These are phyloP conservation scores for Crithidia sp. DNA, from an alignment of 208 protist species.

Conservation along the genomic window DNA sequence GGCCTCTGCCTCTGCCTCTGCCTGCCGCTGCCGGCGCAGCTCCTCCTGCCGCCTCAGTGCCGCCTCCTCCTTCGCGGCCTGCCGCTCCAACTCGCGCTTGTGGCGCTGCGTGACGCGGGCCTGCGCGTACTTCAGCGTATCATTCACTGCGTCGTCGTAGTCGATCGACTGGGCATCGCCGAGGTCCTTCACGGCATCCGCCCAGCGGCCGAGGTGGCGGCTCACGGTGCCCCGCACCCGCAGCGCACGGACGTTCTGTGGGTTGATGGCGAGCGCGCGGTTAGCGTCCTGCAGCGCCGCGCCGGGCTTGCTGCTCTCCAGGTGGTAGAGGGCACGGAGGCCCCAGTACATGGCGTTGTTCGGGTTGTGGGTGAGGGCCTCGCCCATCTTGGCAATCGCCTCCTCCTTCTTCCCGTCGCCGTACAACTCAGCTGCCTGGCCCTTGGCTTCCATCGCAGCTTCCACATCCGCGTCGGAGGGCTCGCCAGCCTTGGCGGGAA, in stretches of 20 bases:
- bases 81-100: slow-evolving; percentile 34
- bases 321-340: slow-evolving; percentile 60
- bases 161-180: slow-evolving; percentile 74
- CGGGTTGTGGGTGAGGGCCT: slow-evolving; percentile 63
- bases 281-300: slow-evolving; percentile 72
- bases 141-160: slow-evolving; percentile 69
- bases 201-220: slow-evolving; percentile 73
- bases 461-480: slow-evolving; percentile 61
- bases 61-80: slow-evolving; percentile 54
- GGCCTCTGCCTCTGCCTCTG: slow-evolving; percentile 36
- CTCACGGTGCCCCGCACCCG: slow-evolving; percentile 71
- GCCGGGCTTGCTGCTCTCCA: slow-evolving; percentile 48
- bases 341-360: slow-evolving; percentile 83
- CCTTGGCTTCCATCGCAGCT: slow-evolving; percentile 64
- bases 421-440: slow-evolving; percentile 54
- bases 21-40: slow-evolving; percentile 52
- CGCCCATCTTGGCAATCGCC: slow-evolving; percentile 61
- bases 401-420: slow-evolving; percentile 49
- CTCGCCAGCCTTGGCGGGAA: slow-evolving; percentile 35
- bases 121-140: slow-evolving; percentile 57
- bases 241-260: slow-evolving; percentile 77
- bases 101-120: slow-evolving; percentile 42
- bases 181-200: slow-evolving; percentile 71
- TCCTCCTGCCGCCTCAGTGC: slow-evolving; percentile 34
- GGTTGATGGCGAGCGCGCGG: slow-evolving; percentile 61